These are phyloP conservation scores for Nakaseomyces kungkrabaensis DNA, from an alignment of 1,139 yeast species.

Conservation along the genomic window DNA sequence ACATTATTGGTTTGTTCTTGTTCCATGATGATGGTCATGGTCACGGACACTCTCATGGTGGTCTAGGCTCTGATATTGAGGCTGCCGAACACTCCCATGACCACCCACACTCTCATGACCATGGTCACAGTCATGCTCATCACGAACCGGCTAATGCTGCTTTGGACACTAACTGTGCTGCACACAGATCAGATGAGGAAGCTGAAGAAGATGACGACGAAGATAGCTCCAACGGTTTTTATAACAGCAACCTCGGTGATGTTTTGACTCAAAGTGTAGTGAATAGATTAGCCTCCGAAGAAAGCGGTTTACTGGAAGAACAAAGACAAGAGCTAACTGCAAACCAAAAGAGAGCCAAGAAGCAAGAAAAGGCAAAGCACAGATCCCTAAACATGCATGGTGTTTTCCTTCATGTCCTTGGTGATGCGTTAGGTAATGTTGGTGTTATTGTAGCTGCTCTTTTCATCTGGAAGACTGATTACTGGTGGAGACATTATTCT, in stretches of 20 bases:
- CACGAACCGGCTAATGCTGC: slow-evolving; percentile 2
- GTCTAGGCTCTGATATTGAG: slow-evolving; percentile 26
- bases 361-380: slow-evolving; percentile 19
- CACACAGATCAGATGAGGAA: slow-evolving; percentile 6
- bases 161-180: slow-evolving; percentile 1
- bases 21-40: slow-evolving; percentile 86
- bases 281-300: slow-evolving; percentile 22
- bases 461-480: slow-evolving; percentile 89
- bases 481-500: slow-evolving; percentile 73
- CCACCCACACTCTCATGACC: slow-evolving; percentile 17
- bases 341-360: slow-evolving; percentile 8
- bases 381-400: slow-evolving; percentile 94
- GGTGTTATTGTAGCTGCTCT: slow-evolving; percentile 88
- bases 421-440: slow-evolving; percentile 91
- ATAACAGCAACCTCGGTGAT: slow-evolving; percentile 16
- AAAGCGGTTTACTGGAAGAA: slow-evolving; percentile 28
- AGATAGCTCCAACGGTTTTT: slow-evolving; percentile 7
- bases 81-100: slow-evolving; percentile 8
- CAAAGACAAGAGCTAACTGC: slow-evolving; percentile 3
- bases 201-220: slow-evolving; percentile 11
- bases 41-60: slow-evolving; percentile 37
- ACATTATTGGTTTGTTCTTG: slow-evolving; percentile 69
- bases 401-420: slow-evolving; percentile 86
- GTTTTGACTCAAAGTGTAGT: slow-evolving; percentile 21
- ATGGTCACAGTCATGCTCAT: slow-evolving; percentile 12